Percentiles rank a stretch among this genome's conserved stretches.
Evolutionary conservation across 306 rosid genomes (phyloP).

Genomic region (Canavalia gladiata): DNA sequence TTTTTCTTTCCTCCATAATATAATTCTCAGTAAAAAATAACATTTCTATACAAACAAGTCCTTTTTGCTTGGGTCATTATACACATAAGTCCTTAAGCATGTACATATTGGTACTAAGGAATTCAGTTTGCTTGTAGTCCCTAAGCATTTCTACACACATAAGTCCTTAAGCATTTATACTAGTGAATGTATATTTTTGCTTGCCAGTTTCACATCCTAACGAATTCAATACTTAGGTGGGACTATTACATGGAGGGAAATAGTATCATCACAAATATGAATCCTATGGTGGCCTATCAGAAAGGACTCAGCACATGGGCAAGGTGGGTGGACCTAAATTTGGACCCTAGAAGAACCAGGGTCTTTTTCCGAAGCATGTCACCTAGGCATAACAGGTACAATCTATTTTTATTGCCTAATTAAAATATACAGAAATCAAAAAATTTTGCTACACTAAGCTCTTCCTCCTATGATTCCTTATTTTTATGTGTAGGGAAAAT

Average conservation of each 20-base stretch:
- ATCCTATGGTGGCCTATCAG: constrained; percentile 95
- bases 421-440: neutral
- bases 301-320: constrained; percentile 98
- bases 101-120: neutral
- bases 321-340: constrained; percentile 89
- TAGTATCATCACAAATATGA: constrained; percentile 62
- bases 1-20: neutral
- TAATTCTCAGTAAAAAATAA: neutral
- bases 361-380: constrained; percentile 94
- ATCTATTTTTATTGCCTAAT: constrained; percentile 19
- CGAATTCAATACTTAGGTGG: constrained; percentile 69
- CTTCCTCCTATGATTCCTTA: neutral
- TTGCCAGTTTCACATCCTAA: constrained; percentile 38
- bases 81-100: constrained; percentile 6
- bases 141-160: no score
- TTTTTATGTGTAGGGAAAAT: constrained; percentile 68
- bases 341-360: constrained; percentile 70
- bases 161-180: constrained; percentile 13
- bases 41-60: neutral
- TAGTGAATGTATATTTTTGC: neutral
- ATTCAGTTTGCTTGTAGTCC: no score
- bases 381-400: constrained; percentile 94
- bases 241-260: constrained; percentile 91
- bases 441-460: constrained; percentile 14
- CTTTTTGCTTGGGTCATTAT: neutral